Base-by-base conservation (phyloP, 306 rosid genomes). In the Rubus parviflorus region DNA sequence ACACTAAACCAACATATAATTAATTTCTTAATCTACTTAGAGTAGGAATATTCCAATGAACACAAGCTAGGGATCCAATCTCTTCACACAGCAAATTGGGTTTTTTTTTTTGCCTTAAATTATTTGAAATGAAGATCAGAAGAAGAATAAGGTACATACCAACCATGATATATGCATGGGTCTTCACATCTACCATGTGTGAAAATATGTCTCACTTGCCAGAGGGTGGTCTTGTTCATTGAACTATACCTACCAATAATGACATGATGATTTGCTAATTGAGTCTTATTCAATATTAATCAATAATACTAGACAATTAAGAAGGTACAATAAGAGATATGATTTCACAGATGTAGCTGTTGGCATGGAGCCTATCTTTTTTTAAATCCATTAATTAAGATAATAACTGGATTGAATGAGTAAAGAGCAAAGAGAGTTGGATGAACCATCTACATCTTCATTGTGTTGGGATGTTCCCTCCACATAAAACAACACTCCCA, bases 391-490 rank as follows among this genome's bases (percentile, higher is more conserved):
- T 37, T 53, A 11, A 54, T 12, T 20, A 20, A 38, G 76, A 53
- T 51, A 12, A 53, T 35, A 30, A 35, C 9, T 49, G 35, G 48
- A 19, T 17, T 7, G 46, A 17, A 30, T 51, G 54, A 25, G 80
- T n/a, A 20, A 68, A 30, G 43, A 45, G 10, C 30, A 62, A 30
- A 25, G 65, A 53, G 47, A 51, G 66, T 38, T 41, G 76, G 92
- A 64, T 83, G 73, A 70, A 58, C 52, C 48, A 78, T 85, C 97
- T 74, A 76, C 40, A 51, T 80, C 86, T 38, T 30, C 69, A 17
- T 61, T 15, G 19, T 67, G 84, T 76, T 76, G 77, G 73, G 76
- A 83, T 84, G 86, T 77, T 87, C 77, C 81, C 83, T 83, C 83
- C 72, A 73, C 40, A 60, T 73, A 73, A 83, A 37, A 83, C 88